Evolutionary conservation across 345 rosid species (phyloP), one percentile per base, ranked within the genome.

Genomic region (Mallotus nudiflorus): DNA sequence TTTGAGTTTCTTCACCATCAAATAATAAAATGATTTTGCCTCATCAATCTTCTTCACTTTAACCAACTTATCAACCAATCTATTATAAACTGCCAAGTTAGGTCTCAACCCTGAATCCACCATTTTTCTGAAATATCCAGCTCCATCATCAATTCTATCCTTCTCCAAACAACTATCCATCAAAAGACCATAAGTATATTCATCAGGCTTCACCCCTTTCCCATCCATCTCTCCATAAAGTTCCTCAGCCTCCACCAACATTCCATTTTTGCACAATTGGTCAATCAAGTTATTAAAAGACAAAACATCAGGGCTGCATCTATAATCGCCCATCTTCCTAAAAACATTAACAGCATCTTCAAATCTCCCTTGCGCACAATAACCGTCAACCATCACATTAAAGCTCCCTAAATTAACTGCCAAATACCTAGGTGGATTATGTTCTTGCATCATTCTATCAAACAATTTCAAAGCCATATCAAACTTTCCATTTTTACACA

Each of bases 1-100:
- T 84, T 86, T 94, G 66, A 91, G 88, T 82, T 90, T 94, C 82
- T 73, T 87, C 76, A 86, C 87, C 98, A 94, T 91, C 76, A 85
- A 69, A 76, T 89, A 88, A 28, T 81, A 93, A 64, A 91, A 87
- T 0, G 86, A 84, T 73, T 86, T 93, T 2, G 94, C 98, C 75
- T 91, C 88, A 6, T 89, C 88, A 60, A 91, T 75, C 81, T 83
- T 93, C 68, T 89, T 93, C 9, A 59, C 78, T 58, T 80, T 84
- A 33, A 89, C 87, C 81, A 91, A 75, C 68, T 86, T 81, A 69
- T 80, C 86, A 33, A 89, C 89, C 80, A 93, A 67, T 65, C 82
- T 83, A 73, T 89, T 87, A 58, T 93, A 93, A 73, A 87, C 89
- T 0, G 84, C 86, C 82, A 85, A 77, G 74, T 87, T 91, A 4